Percentiles rank a stretch among this genome's conserved stretches.
These are phyloP conservation scores for Syzygium grande DNA, from an alignment of 345 rosid genomes.

Conservation along the genomic window DNA sequence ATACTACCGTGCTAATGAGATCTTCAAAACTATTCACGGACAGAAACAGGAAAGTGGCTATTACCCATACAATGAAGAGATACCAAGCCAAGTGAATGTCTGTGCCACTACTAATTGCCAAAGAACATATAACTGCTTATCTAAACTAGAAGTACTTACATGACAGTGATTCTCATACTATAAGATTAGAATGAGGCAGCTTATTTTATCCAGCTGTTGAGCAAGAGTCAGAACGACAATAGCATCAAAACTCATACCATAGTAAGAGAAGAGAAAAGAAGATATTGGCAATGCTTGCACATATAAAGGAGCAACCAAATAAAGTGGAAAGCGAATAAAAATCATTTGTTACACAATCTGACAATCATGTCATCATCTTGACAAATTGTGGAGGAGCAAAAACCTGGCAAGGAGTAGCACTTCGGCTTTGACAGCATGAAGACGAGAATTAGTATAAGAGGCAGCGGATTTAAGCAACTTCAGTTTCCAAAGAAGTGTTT, in stretches of 20 bases:
- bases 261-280: background rate
- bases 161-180: background rate
- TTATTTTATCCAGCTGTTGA: background rate
- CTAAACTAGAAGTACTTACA: background rate
- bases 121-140: background rate
- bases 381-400: background rate
- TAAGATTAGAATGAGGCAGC: background rate
- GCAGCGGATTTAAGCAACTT: slow-evolving; percentile 55
- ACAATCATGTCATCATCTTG: background rate
- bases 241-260: background rate
- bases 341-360: background rate
- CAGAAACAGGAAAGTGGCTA: background rate
- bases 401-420: slow-evolving; percentile 74
- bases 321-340: background rate
- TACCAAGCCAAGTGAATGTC: background rate
- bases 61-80: background rate
- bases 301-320: background rate
- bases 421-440: slow-evolving; percentile 84
- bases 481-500: slow-evolving; percentile 75
- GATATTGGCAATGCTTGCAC: background rate
- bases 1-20: background rate
- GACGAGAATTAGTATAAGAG: slow-evolving; percentile 76
- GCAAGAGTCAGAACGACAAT: background rate
- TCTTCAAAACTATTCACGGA: background rate
- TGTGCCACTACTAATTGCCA: background rate